Percentiles rank a stretch among this genome's conserved stretches.
These are phyloP conservation scores for Fusarium sambucinum DNA, from an alignment of 2,329 filamentous ascomycete genomes.

Conservation along the genomic window DNA sequence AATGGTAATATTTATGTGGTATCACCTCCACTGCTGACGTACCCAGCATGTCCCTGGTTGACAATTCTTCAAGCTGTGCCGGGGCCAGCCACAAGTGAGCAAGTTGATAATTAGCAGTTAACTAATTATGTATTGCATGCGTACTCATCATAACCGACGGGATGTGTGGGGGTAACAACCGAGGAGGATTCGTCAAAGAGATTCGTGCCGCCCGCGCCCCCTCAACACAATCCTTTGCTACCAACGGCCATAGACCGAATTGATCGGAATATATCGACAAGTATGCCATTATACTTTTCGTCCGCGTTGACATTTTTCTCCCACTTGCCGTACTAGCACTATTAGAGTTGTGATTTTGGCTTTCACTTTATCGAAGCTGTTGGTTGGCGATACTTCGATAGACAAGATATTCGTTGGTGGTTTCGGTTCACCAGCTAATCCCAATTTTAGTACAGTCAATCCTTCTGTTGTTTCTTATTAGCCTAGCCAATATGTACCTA, in stretches of 20 bases:
- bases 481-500: constrained; percentile 33
- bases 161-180: constrained; percentile 36
- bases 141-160: constrained; percentile 19
- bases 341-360: not conserved
- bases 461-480: constrained; percentile 23
- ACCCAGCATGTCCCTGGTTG: constrained; percentile 33
- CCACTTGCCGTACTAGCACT: constrained; percentile 15
- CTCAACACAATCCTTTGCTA: constrained; percentile 29
- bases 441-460: constrained; percentile 9
- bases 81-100: constrained; percentile 14
- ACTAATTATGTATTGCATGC: not conserved
- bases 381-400: not conserved
- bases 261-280: constrained; percentile 19
- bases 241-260: constrained; percentile 22
- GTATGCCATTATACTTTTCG: not conserved
- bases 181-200: constrained; percentile 17
- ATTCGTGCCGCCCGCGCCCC: constrained; percentile 13
- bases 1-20: constrained; percentile 17
- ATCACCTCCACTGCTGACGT: constrained; percentile 43
- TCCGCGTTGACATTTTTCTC: constrained; percentile 3
- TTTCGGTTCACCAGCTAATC: not conserved
- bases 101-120: constrained; percentile 10
- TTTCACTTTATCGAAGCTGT: constrained; percentile 1
- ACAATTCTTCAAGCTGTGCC: constrained; percentile 5
- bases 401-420: constrained; percentile 5